Evolutionary conservation across 2,329 filamentous ascomycete species (phyloP).

Genomic region (Macrophomina pseudophaseolina): DNA sequence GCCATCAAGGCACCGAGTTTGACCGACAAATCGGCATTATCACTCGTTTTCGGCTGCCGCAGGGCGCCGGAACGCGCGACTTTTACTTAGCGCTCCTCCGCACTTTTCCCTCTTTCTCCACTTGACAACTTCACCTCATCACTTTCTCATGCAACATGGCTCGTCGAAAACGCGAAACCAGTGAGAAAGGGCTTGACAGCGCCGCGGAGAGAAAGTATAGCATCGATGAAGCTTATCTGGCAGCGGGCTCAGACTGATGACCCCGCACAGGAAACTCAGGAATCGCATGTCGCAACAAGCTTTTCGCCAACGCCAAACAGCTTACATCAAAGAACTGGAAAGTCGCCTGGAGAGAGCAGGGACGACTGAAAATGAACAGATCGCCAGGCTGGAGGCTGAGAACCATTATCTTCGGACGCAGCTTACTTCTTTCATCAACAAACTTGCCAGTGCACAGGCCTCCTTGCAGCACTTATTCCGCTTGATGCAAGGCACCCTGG

Average conservation of each 20-base stretch:
- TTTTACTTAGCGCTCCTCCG: background rate
- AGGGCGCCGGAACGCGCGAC: too few species aligned
- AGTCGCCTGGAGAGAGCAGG: background rate
- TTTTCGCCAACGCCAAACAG: background rate
- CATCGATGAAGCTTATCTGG: too few species aligned
- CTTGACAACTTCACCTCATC: too few species aligned
- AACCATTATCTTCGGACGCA: background rate
- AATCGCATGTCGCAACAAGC: conserved; percentile 2
- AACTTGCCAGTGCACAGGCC: background rate
- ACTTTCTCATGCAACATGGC: background rate
- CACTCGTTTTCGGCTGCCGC: too few species aligned
- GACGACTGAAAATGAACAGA: background rate
- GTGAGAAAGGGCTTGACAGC: background rate
- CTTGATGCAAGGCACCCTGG: background rate
- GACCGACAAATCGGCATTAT: too few species aligned
- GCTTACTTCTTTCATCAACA: background rate
- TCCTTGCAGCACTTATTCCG: background rate
- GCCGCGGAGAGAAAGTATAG: background rate
- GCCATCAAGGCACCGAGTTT: too few species aligned
- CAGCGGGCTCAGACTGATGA: background rate
- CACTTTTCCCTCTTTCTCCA: background rate
- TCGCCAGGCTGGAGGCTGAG: background rate
- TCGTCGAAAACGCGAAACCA: background rate
- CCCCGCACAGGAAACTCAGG: background rate
- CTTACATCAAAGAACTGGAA: background rate